Conservation (phyloP, 2,329 filamentous ascomycete genomes). For the Didymellaceae sp. region DNA sequence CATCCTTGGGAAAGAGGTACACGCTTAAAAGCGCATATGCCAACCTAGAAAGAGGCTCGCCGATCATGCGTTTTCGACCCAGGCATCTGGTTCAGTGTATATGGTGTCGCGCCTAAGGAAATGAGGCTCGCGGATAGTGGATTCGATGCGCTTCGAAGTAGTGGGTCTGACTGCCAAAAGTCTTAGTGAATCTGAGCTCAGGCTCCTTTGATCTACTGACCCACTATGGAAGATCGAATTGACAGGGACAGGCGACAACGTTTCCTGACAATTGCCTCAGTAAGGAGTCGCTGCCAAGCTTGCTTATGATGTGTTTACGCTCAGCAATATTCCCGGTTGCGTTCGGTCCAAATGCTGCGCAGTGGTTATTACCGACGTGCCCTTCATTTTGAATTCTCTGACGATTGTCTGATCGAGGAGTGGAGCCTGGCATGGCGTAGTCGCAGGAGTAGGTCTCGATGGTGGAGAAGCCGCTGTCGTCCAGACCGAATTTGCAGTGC, state of each 20-base stretch:
- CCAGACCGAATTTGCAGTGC: background rate
- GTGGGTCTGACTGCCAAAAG: slow-evolving; percentile 14
- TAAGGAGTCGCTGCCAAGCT: background rate
- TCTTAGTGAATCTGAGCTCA: slow-evolving; percentile 8
- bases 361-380: background rate
- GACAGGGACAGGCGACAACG: slow-evolving; percentile 6
- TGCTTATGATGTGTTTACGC: background rate
- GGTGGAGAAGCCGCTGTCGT: slow-evolving; percentile 1
- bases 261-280: background rate
- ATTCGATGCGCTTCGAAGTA: slow-evolving; percentile 5
- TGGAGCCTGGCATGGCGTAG: slow-evolving; percentile 1
- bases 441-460: background rate
- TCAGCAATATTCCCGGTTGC: background rate
- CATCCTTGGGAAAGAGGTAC: background rate
- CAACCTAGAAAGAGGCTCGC: background rate
- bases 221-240: background rate
- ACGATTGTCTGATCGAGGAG: slow-evolving; percentile 4
- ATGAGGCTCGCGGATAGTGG: slow-evolving; percentile 7
- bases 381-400: slow-evolving; percentile 1
- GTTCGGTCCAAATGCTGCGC: background rate
- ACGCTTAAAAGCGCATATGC: background rate
- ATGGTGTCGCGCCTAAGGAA: slow-evolving; percentile 9
- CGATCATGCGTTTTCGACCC: slow-evolving; percentile 7
- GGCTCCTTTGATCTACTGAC: slow-evolving; percentile 6
- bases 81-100: slow-evolving; percentile 1